These are phyloP conservation scores for Didymella arachidicola DNA, from an alignment of 2,329 filamentous ascomycete species.

Conservation along the genomic window DNA sequence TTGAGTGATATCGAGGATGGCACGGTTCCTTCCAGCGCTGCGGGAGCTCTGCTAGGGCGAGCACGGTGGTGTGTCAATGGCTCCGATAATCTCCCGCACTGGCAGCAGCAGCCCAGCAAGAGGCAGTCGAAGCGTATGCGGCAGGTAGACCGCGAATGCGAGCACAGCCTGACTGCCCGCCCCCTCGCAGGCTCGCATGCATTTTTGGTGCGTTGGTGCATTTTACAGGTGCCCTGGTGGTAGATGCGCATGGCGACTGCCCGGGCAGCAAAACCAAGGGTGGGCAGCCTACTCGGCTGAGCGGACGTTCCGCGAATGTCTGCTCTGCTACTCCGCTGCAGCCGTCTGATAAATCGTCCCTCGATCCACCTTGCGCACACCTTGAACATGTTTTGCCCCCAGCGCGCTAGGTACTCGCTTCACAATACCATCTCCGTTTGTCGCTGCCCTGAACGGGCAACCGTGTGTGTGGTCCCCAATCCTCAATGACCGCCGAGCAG, in stretches of 20 bases:
- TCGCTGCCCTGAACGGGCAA: constrained; percentile 5
- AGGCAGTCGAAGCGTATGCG: constrained; percentile 16
- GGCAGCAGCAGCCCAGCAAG: constrained; percentile 2
- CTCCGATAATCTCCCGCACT: constrained; percentile 39
- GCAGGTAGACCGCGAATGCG: constrained; percentile 31
- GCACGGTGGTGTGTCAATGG: constrained; percentile 17
- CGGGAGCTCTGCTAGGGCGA: constrained; percentile 35
- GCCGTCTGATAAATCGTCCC: neutral
- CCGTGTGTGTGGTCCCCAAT: neutral
- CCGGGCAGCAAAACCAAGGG: constrained; percentile 9
- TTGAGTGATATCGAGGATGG: constrained; percentile 38
- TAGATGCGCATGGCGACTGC: neutral
- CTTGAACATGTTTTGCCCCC: constrained; percentile 2
- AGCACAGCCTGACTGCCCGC: constrained; percentile 13
- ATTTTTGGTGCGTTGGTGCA: constrained; percentile 2
- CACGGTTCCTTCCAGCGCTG: constrained; percentile 34
- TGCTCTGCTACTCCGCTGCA: neutral
- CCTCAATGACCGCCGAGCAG: neutral
- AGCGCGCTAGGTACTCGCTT: neutral
- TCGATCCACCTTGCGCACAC: constrained; percentile 8
- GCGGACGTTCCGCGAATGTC: neutral
- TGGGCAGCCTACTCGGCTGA: neutral
- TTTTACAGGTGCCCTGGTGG: no score
- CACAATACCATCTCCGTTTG: neutral
- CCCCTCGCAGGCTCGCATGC: constrained; percentile 19